These are phyloP conservation scores for Trametes sanguinea DNA, from an alignment of 768 basidiomycete genomes.

Conservation along the genomic window DNA sequence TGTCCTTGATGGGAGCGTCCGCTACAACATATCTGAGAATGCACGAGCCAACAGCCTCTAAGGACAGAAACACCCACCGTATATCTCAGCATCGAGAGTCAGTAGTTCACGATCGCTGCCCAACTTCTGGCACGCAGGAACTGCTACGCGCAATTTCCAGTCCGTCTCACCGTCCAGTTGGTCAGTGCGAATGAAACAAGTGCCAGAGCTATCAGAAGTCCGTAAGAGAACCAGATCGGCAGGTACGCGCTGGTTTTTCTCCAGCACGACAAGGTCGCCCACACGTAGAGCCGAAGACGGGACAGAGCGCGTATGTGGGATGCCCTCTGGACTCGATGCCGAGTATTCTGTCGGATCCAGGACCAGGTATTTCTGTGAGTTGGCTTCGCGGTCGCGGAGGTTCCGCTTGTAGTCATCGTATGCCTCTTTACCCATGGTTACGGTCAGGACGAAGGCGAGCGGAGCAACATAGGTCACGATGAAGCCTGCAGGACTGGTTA, in stretches of 20 bases:
- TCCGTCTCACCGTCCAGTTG: conserved; percentile 99
- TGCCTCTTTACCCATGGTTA: conserved; percentile 99
- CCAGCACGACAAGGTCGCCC: conserved; percentile 86
- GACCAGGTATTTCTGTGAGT: conserved; percentile 87
- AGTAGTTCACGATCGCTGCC: conserved; percentile 56
- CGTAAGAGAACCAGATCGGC: conserved; percentile 89
- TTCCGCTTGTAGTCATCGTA: conserved; percentile 97
- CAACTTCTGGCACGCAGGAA: conserved; percentile 79
- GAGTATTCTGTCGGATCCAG: conserved; percentile 55
- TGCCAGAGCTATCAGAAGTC: conserved; percentile 87
- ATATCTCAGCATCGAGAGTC: conserved; percentile 81
- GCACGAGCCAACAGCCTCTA: background rate
- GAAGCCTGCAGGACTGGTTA: conserved; percentile 58
- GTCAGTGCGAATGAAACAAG: conserved; percentile 97
- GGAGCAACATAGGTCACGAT: conserved; percentile 96
- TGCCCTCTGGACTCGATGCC: conserved; percentile 29
- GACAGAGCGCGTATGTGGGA: conserved; percentile 61
- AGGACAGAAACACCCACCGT: conserved; percentile 53
- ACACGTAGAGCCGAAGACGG: conserved; percentile 89
- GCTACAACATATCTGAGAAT: conserved; percentile 45
- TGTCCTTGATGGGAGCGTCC: conserved; percentile 95
- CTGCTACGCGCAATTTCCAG: conserved; percentile 94
- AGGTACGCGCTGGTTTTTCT: conserved; percentile 97
- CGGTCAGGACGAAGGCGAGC: conserved; percentile 88
- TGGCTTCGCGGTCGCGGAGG: conserved; percentile 90